These are phyloP conservation scores for Fragilariopsis cylindrus DNA, from an alignment of 108 stramenopile species.

Conservation along the genomic window DNA sequence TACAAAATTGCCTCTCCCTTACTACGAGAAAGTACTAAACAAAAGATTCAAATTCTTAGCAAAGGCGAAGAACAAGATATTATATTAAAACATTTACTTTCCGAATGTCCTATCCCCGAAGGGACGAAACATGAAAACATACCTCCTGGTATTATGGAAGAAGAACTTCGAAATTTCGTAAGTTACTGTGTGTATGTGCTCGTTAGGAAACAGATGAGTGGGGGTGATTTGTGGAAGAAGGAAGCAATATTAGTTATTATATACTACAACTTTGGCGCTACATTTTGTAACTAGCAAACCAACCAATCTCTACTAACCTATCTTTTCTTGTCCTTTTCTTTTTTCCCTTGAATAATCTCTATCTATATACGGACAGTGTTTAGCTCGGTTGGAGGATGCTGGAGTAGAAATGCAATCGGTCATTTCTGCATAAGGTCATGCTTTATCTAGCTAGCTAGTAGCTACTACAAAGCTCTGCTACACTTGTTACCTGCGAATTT, in stretches of 20 bases:
- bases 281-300: too few species aligned
- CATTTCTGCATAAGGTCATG: background rate
- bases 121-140: conserved; percentile 10
- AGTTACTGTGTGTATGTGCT: conserved; percentile 12
- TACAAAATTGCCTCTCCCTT: conserved; percentile 70
- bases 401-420: conserved; percentile 7
- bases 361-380: background rate
- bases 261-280: too few species aligned
- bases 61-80: conserved; percentile 21
- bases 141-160: conserved; percentile 25
- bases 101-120: conserved; percentile 9
- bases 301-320: background rate
- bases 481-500: too few species aligned
- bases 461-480: too few species aligned
- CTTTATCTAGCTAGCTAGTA: too few species aligned
- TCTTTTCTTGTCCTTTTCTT: background rate
- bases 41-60: conserved; percentile 68
- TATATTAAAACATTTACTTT: conserved; percentile 6
- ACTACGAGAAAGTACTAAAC: conserved; percentile 68
- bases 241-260: too few species aligned
- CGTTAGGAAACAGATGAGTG: too few species aligned
- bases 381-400: conserved; percentile 19
- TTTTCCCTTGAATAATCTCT: background rate
- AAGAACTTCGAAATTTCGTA: conserved; percentile 39
- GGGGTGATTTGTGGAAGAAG: too few species aligned